Percentiles rank a stretch among this genome's conserved stretches.
Conservation (phyloP, 495 filamentous ascomycete genomes). For the Talaromyces wortmannii region DNA sequence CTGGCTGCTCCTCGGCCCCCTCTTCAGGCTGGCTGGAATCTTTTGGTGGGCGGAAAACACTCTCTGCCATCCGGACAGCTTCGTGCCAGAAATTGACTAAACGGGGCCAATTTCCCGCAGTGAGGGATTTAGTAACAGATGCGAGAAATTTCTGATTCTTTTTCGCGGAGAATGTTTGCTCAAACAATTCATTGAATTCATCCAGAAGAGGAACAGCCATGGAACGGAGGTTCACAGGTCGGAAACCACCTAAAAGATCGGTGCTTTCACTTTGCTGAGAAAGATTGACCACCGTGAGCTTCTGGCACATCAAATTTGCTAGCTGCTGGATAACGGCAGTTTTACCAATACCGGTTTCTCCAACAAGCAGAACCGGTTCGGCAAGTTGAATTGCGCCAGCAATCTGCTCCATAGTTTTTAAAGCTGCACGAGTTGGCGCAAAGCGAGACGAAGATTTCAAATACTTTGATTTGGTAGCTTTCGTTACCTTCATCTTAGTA, state of each 20-base stretch:
- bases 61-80: slow-evolving; percentile 76
- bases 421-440: slow-evolving; percentile 36
- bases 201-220: slow-evolving; percentile 87
- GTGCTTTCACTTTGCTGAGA: slow-evolving; percentile 96
- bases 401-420: slow-evolving; percentile 68
- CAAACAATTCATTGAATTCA: slow-evolving; percentile 85
- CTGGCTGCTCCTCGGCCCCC: slow-evolving; percentile 52
- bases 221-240: slow-evolving; percentile 83
- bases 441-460: slow-evolving; percentile 34
- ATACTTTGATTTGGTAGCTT: neutral
- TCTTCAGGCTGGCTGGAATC: slow-evolving; percentile 20
- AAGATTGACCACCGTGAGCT: slow-evolving; percentile 84
- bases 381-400: slow-evolving; percentile 71
- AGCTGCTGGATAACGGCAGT: slow-evolving; percentile 92
- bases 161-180: slow-evolving; percentile 72
- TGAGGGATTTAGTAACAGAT: slow-evolving; percentile 68
- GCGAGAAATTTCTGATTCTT: slow-evolving; percentile 84
- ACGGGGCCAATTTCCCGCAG: slow-evolving; percentile 75
- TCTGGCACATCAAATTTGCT: slow-evolving; percentile 70
- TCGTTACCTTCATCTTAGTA: slow-evolving; percentile 19
- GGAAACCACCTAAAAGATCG: slow-evolving; percentile 91
- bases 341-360: slow-evolving; percentile 97
- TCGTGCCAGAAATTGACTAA: slow-evolving; percentile 82
- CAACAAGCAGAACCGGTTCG: slow-evolving; percentile 88
- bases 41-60: slow-evolving; percentile 43